Evolutionary conservation across 164 flowering plant genomes (phyloP), one percentile per base, ranked within the genome.

Genomic region (Echeveria elegans): DNA sequence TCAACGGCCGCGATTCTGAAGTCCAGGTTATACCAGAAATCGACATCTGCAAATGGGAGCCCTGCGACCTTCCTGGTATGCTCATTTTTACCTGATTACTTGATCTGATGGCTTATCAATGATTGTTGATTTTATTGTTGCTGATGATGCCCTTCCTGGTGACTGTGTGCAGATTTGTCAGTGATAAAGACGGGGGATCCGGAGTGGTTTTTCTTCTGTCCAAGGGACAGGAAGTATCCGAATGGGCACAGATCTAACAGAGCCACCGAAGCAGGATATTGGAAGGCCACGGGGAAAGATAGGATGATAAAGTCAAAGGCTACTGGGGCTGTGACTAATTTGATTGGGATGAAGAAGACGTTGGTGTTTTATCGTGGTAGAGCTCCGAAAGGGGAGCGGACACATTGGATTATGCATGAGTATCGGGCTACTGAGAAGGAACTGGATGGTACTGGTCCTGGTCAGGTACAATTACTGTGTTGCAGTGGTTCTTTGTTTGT

Each of bases 41-140:
- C 32, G 92, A 88, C 60, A 77, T 88, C 31, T 86, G 89, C 69
- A 85, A 80, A 72, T 75, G 73, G 72, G 89, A 86, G 78, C 92
- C 96, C 6, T 85, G 88, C 87, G 96, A 86, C 70, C 74, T 88
- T 41, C 96, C 90, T 24, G 81, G 96, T 83, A 66, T 8, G 28
- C 19, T 26, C 15, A 12, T n/a, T 52, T 45, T 36, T 12, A 50
- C 38, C 12, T 56, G 34, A 15, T 16, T n/a, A 50, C 32, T 64
- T 21, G 31, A 32, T 24, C 30, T 1, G 14, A 36, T 6, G 50
- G 26, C 56, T 21, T 8, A 50, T 50, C 28, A 21, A 11, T 21
- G 26, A n/a, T n/a, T 5, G n/a, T 6, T n/a, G 7, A 19, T 59
- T 32, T 23, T 65, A 45, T n/a, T 19, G n/a, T n/a, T n/a, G n/a